These are phyloP conservation scores for Xerocomus spinulosus DNA, from an alignment of 768 basidiomycete genomes.

Conservation along the genomic window DNA sequence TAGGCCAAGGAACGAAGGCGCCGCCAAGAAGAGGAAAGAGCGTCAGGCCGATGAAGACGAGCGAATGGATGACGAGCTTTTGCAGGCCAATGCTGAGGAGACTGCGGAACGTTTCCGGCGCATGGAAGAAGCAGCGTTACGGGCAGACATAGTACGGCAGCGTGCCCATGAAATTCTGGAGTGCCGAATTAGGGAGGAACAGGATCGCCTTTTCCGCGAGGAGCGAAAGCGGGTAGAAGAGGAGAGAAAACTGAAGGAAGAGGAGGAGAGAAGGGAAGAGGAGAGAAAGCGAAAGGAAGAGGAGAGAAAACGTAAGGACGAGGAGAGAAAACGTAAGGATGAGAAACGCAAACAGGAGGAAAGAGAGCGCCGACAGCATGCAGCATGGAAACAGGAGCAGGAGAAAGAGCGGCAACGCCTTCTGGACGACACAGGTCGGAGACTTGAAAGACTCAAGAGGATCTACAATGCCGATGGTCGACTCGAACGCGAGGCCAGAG, in stretches of 20 bases:
- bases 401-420: slow-evolving; percentile 11
- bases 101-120: slow-evolving; percentile 1
- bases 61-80: slow-evolving; percentile 21
- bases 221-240: slow-evolving; percentile 14
- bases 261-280: slow-evolving; percentile 7
- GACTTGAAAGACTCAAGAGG: no score
- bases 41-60: slow-evolving; percentile 12
- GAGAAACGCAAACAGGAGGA: slow-evolving; percentile 9
- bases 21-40: slow-evolving; percentile 14
- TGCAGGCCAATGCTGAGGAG: slow-evolving; percentile 7
- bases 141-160: slow-evolving; percentile 12
- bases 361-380: slow-evolving; percentile 9
- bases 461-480: no score
- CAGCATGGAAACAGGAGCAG: neutral
- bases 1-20: slow-evolving; percentile 17
- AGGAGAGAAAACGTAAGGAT: slow-evolving; percentile 7
- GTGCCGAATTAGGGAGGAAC: slow-evolving; percentile 20
- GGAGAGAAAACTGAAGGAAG: slow-evolving; percentile 5
- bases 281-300: slow-evolving; percentile 5
- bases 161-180: slow-evolving; percentile 21
- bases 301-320: slow-evolving; percentile 17
- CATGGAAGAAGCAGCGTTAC: slow-evolving; percentile 13
- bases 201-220: slow-evolving; percentile 12
- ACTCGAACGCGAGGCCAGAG: neutral
- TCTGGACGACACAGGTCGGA: neutral